Evolutionary conservation across 768 basidiomycete species (phyloP), one percentile per base, ranked within the genome.

Genomic region (Lactifluus piperatus): DNA sequence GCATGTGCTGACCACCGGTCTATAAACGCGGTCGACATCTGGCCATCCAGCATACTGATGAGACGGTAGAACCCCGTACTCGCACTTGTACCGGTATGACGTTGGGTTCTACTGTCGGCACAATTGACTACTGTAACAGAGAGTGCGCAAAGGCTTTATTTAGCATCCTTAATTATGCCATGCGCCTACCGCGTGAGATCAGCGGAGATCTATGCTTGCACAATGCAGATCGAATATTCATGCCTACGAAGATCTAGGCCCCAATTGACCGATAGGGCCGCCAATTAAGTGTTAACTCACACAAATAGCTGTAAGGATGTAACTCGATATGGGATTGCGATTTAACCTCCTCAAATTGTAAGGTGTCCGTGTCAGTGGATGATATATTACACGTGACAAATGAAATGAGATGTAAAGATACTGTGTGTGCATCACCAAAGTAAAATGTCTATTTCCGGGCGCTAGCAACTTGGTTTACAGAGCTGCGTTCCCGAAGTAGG

Each of bases 401-500:
- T 10, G 20, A n/a, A n/a, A n/a, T n/a, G 29, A 18, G 30, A 39
- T 0, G 39, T 43, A 26, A 14, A 30, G 41, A 34, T 24, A 34
- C 18, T 26, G 41, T 37, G 30, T 48, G 41, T n/a, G n/a, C n/a
- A 59, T 54, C 50, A 45, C 30, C 50, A 37, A 51, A 36, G 18
- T 29, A 11, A 30, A 30, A 27, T 68, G n/a, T 68, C 62, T 72
- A 62, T 57, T 75, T 72, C 64, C 77, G 74, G 80, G 68, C 22
- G 75, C 78, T 52, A 86, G 85, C 64, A 16, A 61, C 13, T 41
- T 61, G 54, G 50, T 81, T 81, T 34, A 91, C 79, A 7, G 85
- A 80, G 68, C 88, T 90, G 58, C 88, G 72, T 67, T 91, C 84
- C 9, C 78, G 81, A 14, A 91, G 75, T 26, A 91, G 72, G 50